Evolutionary conservation across 176 grass and related monocot species (phyloP).

Genomic region (Panicum miliaceum): DNA sequence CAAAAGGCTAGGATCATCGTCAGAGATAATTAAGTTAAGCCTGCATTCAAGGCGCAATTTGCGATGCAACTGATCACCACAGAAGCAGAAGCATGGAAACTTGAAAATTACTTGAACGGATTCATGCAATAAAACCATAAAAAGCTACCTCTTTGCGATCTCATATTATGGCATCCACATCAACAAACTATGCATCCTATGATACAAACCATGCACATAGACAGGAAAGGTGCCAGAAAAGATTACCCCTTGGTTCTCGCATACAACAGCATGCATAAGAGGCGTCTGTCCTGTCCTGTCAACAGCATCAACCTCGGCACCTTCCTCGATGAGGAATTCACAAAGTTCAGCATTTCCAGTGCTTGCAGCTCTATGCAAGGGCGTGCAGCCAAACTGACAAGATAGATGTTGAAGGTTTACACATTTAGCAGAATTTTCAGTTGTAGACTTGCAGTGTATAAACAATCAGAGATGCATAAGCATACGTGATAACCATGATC

Average conservation of each 20-base stretch:
- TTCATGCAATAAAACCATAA: background rate
- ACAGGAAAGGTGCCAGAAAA: background rate
- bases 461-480: background rate
- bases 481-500: background rate
- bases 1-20: slow-evolving; percentile 28
- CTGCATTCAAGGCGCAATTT: background rate
- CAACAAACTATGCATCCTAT: background rate
- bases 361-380: slow-evolving; percentile 95
- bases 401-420: slow-evolving; percentile 31
- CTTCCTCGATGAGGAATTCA: slow-evolving; percentile 94
- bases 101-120: background rate
- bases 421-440: slow-evolving; percentile 9
- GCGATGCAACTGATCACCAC: background rate
- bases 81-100: background rate
- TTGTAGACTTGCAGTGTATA: background rate
- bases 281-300: slow-evolving; percentile 78
- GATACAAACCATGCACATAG: background rate
- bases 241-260: slow-evolving; percentile 72
- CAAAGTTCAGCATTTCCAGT: slow-evolving; percentile 79
- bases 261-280: slow-evolving; percentile 85
- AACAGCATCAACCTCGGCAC: slow-evolving; percentile 78
- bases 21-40: background rate
- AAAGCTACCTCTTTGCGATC: background rate
- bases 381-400: slow-evolving; percentile 79
- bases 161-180: background rate